These are phyloP conservation scores for Colletotrichum echinochloae DNA, from an alignment of 2,329 filamentous ascomycete genomes.

Conservation along the genomic window DNA sequence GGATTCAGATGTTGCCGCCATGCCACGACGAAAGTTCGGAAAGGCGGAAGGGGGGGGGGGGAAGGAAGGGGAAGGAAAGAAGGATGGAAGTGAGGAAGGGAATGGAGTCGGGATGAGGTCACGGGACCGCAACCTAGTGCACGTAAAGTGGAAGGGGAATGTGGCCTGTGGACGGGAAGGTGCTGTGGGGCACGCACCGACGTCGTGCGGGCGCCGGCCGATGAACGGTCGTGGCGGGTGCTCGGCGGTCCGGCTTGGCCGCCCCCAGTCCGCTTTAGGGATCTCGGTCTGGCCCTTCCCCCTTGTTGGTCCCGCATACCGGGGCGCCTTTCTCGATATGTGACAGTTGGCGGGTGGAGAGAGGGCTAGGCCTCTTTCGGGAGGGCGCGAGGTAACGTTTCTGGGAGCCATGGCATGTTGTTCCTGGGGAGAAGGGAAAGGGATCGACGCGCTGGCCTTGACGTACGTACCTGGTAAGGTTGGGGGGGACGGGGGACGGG, in stretches of 20 bases:
- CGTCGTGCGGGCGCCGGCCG: constrained; percentile 1
- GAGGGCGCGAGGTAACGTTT: neutral
- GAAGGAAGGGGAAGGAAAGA: too few species aligned
- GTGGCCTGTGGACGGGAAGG: neutral
- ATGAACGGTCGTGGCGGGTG: constrained; percentile 19
- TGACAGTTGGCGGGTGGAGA: neutral
- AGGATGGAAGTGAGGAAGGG: neutral
- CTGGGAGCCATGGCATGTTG: neutral
- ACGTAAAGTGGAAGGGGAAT: neutral
- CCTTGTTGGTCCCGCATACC: neutral
- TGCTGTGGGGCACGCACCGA: neutral
- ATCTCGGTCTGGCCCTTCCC: neutral
- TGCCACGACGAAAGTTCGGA: neutral
- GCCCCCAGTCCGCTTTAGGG: too few species aligned
- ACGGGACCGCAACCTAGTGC: neutral
- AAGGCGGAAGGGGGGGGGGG: neutral
- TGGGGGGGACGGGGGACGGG: neutral
- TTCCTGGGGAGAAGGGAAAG: neutral
- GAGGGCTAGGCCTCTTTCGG: neutral
- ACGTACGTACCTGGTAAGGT: too few species aligned
- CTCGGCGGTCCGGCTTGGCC: constrained; percentile 32
- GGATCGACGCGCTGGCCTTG: neutral
- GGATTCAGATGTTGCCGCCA: neutral
- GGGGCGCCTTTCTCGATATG: neutral
- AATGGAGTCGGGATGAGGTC: neutral